These are phyloP conservation scores for Oryza coarctata DNA, from an alignment of 176 grass and related monocot species.

Conservation along the genomic window DNA sequence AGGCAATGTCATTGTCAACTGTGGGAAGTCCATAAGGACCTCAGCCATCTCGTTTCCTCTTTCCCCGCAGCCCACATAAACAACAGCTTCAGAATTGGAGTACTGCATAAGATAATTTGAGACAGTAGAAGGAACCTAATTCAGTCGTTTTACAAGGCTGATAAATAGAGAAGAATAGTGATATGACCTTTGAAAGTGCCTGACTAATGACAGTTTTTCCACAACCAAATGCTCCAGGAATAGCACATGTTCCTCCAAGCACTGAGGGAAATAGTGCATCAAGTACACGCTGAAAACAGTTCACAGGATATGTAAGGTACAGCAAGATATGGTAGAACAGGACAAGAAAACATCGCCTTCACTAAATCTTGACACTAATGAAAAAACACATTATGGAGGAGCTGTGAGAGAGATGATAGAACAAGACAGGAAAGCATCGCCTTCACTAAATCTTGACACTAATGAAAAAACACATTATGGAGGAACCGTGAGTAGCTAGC, in stretches of 20 bases:
- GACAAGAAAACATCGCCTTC: constrained; percentile 7
- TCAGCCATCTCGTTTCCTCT: constrained; percentile 96
- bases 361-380: constrained; percentile 2
- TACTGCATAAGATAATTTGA: constrained; percentile 51
- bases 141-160: constrained; percentile 1
- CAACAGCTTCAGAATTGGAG: constrained; percentile 78
- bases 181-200: constrained; percentile 77
- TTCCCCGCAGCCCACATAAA: constrained; percentile 86
- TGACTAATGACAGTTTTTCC: constrained; percentile 97
- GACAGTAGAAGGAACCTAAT: constrained; percentile 13
- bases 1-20: constrained; percentile 84
- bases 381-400: background rate
- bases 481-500: background rate
- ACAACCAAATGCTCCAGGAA: constrained; percentile 89
- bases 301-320: constrained; percentile 25
- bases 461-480: background rate
- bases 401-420: too few relatives aligned
- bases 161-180: background rate
- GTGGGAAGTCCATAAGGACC: constrained; percentile 85
- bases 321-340: background rate
- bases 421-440: background rate
- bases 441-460: constrained; percentile 15
- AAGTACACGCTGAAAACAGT: constrained; percentile 71
- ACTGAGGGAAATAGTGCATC: constrained; percentile 86
- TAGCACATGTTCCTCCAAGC: constrained; percentile 85